Evolutionary conservation across 139 green algal genomes (phyloP), one percentile per base, ranked within the genome.

Genomic region (Picochlorum costavermella): DNA sequence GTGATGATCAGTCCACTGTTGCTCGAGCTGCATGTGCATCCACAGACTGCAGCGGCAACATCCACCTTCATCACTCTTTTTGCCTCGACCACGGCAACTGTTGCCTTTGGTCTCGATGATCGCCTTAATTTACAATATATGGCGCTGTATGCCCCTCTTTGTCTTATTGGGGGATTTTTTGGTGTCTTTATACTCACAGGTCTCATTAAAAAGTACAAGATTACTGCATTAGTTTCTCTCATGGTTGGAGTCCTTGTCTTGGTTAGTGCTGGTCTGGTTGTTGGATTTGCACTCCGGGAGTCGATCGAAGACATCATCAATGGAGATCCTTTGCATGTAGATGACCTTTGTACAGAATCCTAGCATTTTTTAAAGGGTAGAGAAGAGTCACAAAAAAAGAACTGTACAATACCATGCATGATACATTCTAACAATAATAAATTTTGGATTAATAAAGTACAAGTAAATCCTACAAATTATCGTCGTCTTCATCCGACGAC

Each of bases 51-150:
- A 37, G 33, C 60, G 28, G 60, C 60, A 10, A 66, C 60, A 5
- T 66, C 60, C 33, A 66, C 33, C 26, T 20, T 66, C 13, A 53
- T 66, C 10, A 31, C 37, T 66, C 33, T 66, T 5, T 56, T 66
- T 45, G 36, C 60, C 17, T 59, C 46, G 4, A 66, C 17, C 33
- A 55, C 23, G 6, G 60, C 60, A 12, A 26, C 36, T 5, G 36
- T 66, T 6, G 31, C 60, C 10, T 66, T 56, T 66, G 60, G 36
- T 40, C 13, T 66, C 13, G 36, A 59, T 25, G 60, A 31, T 25
- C n/a, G 36, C 12, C n/a, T 66, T 40, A 66, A 66, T 23, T 59
- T 53, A 12, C 25, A 37, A 16, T 66, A 66, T 31, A 26, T 55
- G n/a, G 60, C 36, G 10, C 12, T 66, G 4, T 66, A 66, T 66